These are phyloP conservation scores for Plasmodium gonderi DNA, from an alignment of 169 alveolate species.

Conservation along the genomic window DNA sequence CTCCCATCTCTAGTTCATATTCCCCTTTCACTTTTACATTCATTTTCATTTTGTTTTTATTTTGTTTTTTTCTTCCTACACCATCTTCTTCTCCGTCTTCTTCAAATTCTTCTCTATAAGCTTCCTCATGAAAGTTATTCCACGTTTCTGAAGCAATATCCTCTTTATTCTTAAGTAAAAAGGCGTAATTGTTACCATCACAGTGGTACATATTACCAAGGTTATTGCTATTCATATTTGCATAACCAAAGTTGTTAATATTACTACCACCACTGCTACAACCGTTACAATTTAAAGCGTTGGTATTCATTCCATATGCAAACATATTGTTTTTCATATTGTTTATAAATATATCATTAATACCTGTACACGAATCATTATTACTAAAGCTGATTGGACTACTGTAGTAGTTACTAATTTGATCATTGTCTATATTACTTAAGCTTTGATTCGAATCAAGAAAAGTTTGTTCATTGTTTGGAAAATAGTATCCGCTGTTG, in stretches of 20 bases:
- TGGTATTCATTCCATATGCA: not conserved
- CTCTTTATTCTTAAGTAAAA: not conserved
- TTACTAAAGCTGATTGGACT: not conserved
- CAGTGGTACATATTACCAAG: not conserved
- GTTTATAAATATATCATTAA: not conserved
- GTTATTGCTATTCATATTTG: not conserved
- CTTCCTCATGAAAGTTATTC: not conserved
- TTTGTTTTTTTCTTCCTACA: not conserved
- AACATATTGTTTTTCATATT: not conserved
- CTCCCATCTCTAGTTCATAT: not conserved
- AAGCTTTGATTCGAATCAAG: not conserved
- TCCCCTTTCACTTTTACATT: not conserved
- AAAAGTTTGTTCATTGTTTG: not conserved
- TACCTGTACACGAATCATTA: not conserved
- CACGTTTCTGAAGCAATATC: not conserved
- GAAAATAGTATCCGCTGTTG: not conserved
- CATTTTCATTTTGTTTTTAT: not conserved
- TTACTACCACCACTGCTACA: not conserved
- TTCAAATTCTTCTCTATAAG: not conserved
- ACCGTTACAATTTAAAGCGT: not conserved
- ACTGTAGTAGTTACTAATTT: not conserved
- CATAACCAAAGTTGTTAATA: not conserved
- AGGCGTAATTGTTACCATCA: not conserved
- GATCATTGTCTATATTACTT: not conserved
- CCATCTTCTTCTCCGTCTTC: not conserved